Percentiles rank a stretch among this genome's conserved stretches.
These are phyloP conservation scores for Beverwykella pulmonaria DNA, from an alignment of 495 filamentous ascomycete genomes.

Conservation along the genomic window DNA sequence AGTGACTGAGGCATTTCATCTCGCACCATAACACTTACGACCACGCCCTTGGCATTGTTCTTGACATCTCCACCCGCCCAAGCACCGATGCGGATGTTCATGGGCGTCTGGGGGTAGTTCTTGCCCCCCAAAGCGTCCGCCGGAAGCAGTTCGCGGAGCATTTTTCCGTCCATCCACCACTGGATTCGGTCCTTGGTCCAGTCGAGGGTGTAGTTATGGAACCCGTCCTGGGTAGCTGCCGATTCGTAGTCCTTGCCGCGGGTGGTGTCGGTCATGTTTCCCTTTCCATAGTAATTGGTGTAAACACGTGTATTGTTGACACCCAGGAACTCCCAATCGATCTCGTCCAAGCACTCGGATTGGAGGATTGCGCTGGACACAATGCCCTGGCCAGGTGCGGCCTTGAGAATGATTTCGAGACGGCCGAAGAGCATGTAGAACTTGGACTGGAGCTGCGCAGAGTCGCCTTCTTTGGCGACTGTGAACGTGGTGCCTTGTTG, in stretches of 20 bases:
- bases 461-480: conserved; percentile 15
- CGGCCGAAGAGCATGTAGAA: conserved; percentile 37
- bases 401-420: conserved; percentile 26
- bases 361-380: conserved; percentile 35
- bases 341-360: conserved; percentile 37
- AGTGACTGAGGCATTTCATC: background rate
- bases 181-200: conserved; percentile 38
- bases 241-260: conserved; percentile 25
- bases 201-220: conserved; percentile 41
- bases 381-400: conserved; percentile 34
- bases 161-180: conserved; percentile 36
- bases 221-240: conserved; percentile 15
- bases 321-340: conserved; percentile 40
- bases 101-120: conserved; percentile 40
- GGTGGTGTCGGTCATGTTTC: conserved; percentile 19
- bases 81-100: conserved; percentile 37
- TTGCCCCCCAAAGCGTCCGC: conserved; percentile 33
- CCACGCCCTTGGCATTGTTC: conserved; percentile 30
- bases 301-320: conserved; percentile 15
- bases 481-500: conserved; percentile 25
- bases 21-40: conserved; percentile 9
- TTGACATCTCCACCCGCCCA: conserved; percentile 35
- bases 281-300: conserved; percentile 40
- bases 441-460: conserved; percentile 28
- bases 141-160: conserved; percentile 36